Base-by-base conservation (phyloP, 345 rosid species). In the Lepidium africanum region DNA sequence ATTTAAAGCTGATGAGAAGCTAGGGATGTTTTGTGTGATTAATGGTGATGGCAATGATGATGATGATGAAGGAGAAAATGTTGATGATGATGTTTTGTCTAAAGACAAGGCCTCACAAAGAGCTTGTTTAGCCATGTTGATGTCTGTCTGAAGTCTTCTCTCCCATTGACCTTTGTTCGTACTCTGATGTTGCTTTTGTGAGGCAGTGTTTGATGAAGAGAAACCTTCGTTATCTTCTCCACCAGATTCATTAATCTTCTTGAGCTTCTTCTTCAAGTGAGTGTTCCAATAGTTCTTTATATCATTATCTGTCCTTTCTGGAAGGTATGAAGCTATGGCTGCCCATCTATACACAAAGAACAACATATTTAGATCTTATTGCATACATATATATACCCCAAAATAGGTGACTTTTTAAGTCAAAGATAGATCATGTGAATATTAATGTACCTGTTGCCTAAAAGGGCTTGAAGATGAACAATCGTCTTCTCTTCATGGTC, bases 271-370 rank as follows among this genome's bases (percentile, higher is more conserved):
- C 77, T 87, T 94, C 80, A 94, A 68, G 59, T 91, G 95, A 53
- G 97, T 91, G 77, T 94, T 94, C 97, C 99, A 94, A 33, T 85
- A 91, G 67, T 94, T 91, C 65, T 94, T 91, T 49, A 94, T 91
- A 69, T 94, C 99, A 70, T 94, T 94, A 42, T 94, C 99, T 33
- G 99, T 94, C 74, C 97, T 86, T 69, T 94, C 91, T 13, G 99
- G 99, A 69, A 94, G 93, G 49, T 94, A 94, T 4, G 99, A 94
- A 48, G 99, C 99, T 78, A 94, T 94, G 38, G 99, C 96, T 59
- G 99, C 99, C 99, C 99, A 94, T 81, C 99, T 94, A 78, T 65
- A 74, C 41, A 63, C 48, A 70, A 30, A 54, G 2, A 63, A 54
- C 49, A 13, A 19, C 19, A 63, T 47, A 41, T 30, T 63, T 69